Evolutionary conservation across 768 basidiomycete species (phyloP).

Genomic region (Rhodotorula sphaerocarpa): DNA sequence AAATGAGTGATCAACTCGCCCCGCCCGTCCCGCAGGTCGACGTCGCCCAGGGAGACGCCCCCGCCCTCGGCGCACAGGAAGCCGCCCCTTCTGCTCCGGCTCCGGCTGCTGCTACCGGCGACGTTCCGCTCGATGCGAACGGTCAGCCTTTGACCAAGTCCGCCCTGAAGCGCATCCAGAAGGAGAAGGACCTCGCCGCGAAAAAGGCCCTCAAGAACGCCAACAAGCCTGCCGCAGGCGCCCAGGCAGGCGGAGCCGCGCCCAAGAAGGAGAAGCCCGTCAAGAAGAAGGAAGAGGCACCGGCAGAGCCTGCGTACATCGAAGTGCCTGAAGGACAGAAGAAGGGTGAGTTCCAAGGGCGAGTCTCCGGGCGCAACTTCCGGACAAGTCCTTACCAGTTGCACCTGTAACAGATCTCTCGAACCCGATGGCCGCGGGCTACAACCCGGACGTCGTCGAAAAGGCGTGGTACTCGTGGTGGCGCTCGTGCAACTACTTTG

Average conservation of each 20-base stretch:
- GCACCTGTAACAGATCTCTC: slow-evolving; percentile 58
- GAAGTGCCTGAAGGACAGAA: slow-evolving; percentile 59
- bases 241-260: slow-evolving; percentile 17
- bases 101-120: not conserved
- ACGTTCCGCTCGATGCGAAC: slow-evolving; percentile 7
- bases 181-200: slow-evolving; percentile 34
- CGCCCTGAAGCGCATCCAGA: slow-evolving; percentile 36
- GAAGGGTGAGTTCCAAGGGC: slow-evolving; percentile 66
- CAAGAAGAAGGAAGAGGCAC: slow-evolving; percentile 26
- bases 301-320: slow-evolving; percentile 17
- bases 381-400: not conserved
- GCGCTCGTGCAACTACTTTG: slow-evolving; percentile 41
- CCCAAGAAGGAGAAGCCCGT: slow-evolving; percentile 33
- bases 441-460: slow-evolving; percentile 91
- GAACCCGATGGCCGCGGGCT: slow-evolving; percentile 78
- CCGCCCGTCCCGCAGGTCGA: not conserved
- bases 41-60: too few relatives aligned
- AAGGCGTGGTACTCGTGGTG: slow-evolving; percentile 99
- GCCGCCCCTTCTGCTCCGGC: not conserved
- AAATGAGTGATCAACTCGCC: not conserved
- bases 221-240: not conserved
- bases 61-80: too few relatives aligned
- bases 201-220: slow-evolving; percentile 33
- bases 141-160: slow-evolving; percentile 27
- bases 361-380: too few relatives aligned